Base-by-base conservation (phyloP, 768 basidiomycete species). In the Psilocybe cubensis region DNA sequence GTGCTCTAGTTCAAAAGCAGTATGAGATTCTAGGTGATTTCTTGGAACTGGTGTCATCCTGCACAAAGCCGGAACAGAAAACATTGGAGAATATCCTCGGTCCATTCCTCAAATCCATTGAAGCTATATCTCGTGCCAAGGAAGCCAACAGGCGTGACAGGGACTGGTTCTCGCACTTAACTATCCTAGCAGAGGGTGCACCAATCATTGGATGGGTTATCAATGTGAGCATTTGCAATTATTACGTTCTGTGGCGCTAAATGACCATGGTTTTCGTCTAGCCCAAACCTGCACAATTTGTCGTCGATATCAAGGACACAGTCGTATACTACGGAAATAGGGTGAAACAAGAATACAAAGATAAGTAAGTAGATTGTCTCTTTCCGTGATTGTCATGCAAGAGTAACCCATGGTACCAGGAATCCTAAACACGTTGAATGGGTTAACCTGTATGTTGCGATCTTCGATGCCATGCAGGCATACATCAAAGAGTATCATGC, bases 311-410 rank as follows among this genome's bases (percentile, higher is more conserved):
- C 72, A 96, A 91, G 72, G 94, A 98, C 23, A 84, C 91, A 3
- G 84, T 89, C 10, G 81, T 85, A 67, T 99, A 93, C 75, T 98
- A 94, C 70, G 88, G 87, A 1, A 93, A 97, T 72, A 86, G 88
- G 57, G 83, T 98, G 44, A 87, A 94, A 73, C 93, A 94, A 72
- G 93, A 96, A 61, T 93, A 83, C 80, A 98, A 94, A 71, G 92
- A 93, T 6, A 93, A 92, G 96, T 94, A 58, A 56, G 90, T 60
- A 33, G 42, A 42, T 20, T 2, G 17, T 2, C 45, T 35, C 38
- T 41, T 25, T n/a, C 21, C 44, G 20, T 33, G 18, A 51, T 25
- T 21, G 33, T 25, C 12, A 27, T 29, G 11, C 23, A 4, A 27
- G n/a, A n/a, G n/a, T 1, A 46, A 59, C 46, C 10, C 12, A 24